Evolutionary conservation across 345 rosid genomes (phyloP), one percentile per base, ranked within the genome.

Genomic region (Aegle marmelos): DNA sequence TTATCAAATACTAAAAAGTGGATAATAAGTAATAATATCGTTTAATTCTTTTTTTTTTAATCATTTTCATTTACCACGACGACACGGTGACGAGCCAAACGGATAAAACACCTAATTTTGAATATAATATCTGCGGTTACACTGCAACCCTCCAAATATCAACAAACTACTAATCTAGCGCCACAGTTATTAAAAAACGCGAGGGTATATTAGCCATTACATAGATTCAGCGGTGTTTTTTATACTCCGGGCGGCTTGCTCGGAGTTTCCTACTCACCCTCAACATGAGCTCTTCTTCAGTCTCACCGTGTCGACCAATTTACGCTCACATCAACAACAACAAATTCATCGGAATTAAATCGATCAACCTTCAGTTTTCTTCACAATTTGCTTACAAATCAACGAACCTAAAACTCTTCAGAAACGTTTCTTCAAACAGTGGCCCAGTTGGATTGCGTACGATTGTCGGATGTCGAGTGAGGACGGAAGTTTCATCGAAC

Each of bases 401-500:
- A 58, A 41, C 27, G 10, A 27, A 68, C 9, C 61, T 39, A 48
- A 70, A 79, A 67, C 67, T 58, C 59, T 54, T 41, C 41, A 22
- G 71, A 70, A 80, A 56, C 41, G 68, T 57, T 28, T 78, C 70
- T 27, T 59, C 59, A 71, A 27, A 59, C 65, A 76, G 53, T 80
- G 1, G 17, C 24, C 22, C 81, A 45, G 33, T 69, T 3, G 74
- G 80, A 65, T 62, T 60, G 72, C 75, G 79, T 4, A 56, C 66
- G 54, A 25, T 69, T 73, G 53, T 76, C 27, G 71, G 80, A 41
- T 72, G 76, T 62, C 92, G 87, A 75, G 68, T 78, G 63, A 82
- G 89, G 82, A 70, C 73, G 36, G 28, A 59, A 70, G 87, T 83
- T 48, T 84, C 87, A 1, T 87, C 90, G 70, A 75, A 87, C 77